Percentiles rank a stretch among this genome's conserved stretches.
These are phyloP conservation scores for Friedmanniomyces simplex DNA, from an alignment of 495 filamentous ascomycete species.

Conservation along the genomic window DNA sequence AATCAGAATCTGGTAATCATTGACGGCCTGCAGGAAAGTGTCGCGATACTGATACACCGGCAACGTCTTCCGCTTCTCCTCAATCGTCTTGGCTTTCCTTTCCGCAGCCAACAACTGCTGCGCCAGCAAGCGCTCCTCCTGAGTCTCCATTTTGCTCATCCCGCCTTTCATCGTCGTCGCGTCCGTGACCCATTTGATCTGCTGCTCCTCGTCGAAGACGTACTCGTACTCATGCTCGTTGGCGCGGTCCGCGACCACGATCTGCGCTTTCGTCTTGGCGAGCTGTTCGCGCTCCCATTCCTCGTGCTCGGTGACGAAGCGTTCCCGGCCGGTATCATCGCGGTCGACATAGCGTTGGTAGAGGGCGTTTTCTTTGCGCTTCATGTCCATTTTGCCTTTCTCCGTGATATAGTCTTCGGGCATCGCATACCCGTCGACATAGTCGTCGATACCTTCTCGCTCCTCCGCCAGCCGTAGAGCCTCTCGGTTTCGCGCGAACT, in stretches of 20 bases:
- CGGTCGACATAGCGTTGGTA: slow-evolving; percentile 86
- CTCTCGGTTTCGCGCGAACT: slow-evolving; percentile 85
- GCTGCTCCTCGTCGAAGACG: slow-evolving; percentile 79
- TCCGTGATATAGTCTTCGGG: slow-evolving; percentile 92
- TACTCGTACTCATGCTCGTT: slow-evolving; percentile 89
- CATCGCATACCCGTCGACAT: slow-evolving; percentile 86
- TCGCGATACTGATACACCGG: slow-evolving; percentile 73
- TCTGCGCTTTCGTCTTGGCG: slow-evolving; percentile 80
- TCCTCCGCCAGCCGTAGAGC: slow-evolving; percentile 81
- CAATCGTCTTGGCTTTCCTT: slow-evolving; percentile 71
- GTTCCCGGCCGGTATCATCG: slow-evolving; percentile 79
- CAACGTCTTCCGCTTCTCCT: slow-evolving; percentile 81
- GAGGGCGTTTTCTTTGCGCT: slow-evolving; percentile 80
- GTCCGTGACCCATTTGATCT: slow-evolving; percentile 80
- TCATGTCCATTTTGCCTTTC: slow-evolving; percentile 80
- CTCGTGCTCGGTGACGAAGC: slow-evolving; percentile 86
- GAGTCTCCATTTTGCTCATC: slow-evolving; percentile 50
- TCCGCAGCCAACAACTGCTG: slow-evolving; percentile 79
- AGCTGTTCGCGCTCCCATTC: slow-evolving; percentile 93
- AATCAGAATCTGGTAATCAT: slow-evolving; percentile 31
- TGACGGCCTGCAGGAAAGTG: slow-evolving; percentile 30
- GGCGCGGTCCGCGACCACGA: slow-evolving; percentile 60
- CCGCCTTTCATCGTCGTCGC: slow-evolving; percentile 53
- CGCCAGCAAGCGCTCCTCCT: slow-evolving; percentile 68
- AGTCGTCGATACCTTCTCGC: slow-evolving; percentile 76